Conservation (phyloP, 208 protist genomes). For the Acanthamoeba lenticulata region DNA sequence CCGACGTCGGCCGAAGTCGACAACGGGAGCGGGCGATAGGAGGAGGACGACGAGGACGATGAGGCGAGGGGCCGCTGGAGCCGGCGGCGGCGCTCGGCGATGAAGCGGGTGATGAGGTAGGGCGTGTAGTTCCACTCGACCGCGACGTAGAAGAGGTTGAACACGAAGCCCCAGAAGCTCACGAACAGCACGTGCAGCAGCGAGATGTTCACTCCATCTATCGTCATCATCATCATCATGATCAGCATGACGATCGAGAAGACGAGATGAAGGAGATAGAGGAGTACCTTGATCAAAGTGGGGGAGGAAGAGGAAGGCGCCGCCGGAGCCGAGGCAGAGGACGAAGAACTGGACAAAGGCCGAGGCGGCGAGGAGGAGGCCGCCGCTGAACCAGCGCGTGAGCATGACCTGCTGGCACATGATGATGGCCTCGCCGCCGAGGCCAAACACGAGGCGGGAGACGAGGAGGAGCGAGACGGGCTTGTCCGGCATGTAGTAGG, state of each 20-base stretch:
- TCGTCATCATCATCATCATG: background rate
- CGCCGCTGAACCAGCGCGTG: slow-evolving; percentile 17
- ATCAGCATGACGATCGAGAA: background rate
- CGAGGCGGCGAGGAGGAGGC: background rate
- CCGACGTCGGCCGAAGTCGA: too few species aligned
- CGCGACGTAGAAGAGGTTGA: slow-evolving; percentile 8
- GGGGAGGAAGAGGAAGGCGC: background rate
- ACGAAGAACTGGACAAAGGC: background rate
- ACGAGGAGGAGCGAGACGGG: background rate
- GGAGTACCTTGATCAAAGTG: background rate
- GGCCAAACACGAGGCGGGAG: background rate
- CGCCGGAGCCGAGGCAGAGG: background rate
- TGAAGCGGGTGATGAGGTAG: background rate
- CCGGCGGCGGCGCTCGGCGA: background rate
- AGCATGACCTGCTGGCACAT: slow-evolving; percentile 20
- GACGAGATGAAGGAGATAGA: background rate
- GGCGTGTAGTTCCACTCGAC: background rate
- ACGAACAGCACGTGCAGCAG: slow-evolving; percentile 17
- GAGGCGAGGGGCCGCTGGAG: too few species aligned
- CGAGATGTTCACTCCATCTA: background rate
- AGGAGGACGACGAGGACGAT: too few species aligned
- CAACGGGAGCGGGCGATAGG: too few species aligned
- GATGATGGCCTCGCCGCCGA: slow-evolving; percentile 17
- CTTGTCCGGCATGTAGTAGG: background rate
- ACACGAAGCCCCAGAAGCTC: slow-evolving; percentile 25